Percentiles rank a stretch among this genome's conserved stretches.
Conservation (phyloP, 2,329 filamentous ascomycete genomes). For the Penicillium fuscoglaucum region DNA sequence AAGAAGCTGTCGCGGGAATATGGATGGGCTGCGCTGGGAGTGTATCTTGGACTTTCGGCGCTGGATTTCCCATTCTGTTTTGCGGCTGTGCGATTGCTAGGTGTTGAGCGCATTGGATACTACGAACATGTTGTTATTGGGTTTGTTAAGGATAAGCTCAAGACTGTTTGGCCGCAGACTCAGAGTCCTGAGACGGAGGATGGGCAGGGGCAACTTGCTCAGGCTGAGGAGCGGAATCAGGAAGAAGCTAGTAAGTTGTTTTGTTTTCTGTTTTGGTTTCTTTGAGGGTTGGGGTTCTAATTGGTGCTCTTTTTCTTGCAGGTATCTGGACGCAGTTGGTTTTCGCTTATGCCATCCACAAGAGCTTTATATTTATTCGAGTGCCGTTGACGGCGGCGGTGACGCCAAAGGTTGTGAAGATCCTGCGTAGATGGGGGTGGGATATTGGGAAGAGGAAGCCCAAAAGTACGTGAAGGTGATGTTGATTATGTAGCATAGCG, state of each 20-base stretch:
- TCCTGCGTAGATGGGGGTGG: conserved; percentile 85
- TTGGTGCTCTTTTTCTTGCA: conserved; percentile 30
- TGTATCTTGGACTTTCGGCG: conserved; percentile 79
- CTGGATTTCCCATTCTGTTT: conserved; percentile 97
- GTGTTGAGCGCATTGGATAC: conserved; percentile 78
- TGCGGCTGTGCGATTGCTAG: conserved; percentile 76
- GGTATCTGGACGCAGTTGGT: conserved; percentile 81
- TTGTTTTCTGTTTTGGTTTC: not conserved
- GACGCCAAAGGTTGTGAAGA: conserved; percentile 91
- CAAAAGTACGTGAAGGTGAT: conserved; percentile 31
- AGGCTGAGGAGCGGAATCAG: conserved; percentile 62
- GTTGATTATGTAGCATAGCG: conserved; percentile 13
- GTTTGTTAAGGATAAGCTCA: conserved; percentile 35
- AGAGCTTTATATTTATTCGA: conserved; percentile 95
- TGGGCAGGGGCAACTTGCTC: conserved; percentile 50
- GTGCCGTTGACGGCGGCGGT: conserved; percentile 88
- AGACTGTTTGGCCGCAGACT: conserved; percentile 41
- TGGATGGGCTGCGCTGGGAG: conserved; percentile 88
- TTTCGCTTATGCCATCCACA: conserved; percentile 94
- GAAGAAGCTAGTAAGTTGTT: conserved; percentile 70
- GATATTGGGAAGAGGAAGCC: conserved; percentile 78
- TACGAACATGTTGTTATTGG: conserved; percentile 48
- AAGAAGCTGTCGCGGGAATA: conserved; percentile 88
- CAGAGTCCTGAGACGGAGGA: conserved; percentile 15
- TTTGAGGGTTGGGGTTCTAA: not conserved